phyloP scores from a whole-genome alignment of 2,329 filamentous ascomycete genomes.

The Fusarium protoensiforme region DNA sequence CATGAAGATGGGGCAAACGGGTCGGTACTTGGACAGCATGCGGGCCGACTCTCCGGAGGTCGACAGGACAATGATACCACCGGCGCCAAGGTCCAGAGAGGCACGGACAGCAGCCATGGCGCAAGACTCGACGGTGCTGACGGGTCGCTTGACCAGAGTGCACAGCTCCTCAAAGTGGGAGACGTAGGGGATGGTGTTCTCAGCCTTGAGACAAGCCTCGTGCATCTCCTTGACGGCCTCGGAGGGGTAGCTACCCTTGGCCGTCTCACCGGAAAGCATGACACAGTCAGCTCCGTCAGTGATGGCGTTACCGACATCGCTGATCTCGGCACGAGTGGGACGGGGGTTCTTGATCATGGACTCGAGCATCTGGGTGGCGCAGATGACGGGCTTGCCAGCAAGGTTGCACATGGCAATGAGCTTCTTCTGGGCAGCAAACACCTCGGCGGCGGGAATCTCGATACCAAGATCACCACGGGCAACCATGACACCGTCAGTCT shows the following conservation, averaged over 20 bases:
- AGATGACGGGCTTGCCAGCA: conserved; percentile 98
- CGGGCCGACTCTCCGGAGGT: conserved; percentile 96
- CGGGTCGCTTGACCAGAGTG: conserved; percentile 83
- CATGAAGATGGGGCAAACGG: conserved; percentile 99
- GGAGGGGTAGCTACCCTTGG: conserved; percentile 94
- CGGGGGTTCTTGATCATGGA: conserved; percentile 99
- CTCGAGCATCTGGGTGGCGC: conserved; percentile 99
- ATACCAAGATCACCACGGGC: conserved; percentile 96
- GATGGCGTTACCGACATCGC: conserved; percentile 97
- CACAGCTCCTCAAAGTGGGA: conserved; percentile 96
- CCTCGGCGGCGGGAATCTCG: conserved; percentile 97
- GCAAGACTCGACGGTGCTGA: conserved; percentile 90
- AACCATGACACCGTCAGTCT: conserved; percentile 99
- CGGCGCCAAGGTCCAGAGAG: conserved; percentile 94
- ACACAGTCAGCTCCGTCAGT: conserved; percentile 98
- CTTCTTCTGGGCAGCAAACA: conserved; percentile 99
- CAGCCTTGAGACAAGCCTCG: conserved; percentile 94
- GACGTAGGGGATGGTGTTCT: conserved; percentile 97
- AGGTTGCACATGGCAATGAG: conserved; percentile 99
- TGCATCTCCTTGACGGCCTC: conserved; percentile 98
- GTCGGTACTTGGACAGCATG: conserved; percentile 97
- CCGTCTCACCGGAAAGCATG: conserved; percentile 99
- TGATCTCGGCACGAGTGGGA: conserved; percentile 97
- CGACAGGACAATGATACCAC: conserved; percentile 94
- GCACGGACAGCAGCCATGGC: conserved; percentile 97